Base-by-base conservation (phyloP, 768 basidiomycete genomes). In the Termitomyces eurrhizus region DNA sequence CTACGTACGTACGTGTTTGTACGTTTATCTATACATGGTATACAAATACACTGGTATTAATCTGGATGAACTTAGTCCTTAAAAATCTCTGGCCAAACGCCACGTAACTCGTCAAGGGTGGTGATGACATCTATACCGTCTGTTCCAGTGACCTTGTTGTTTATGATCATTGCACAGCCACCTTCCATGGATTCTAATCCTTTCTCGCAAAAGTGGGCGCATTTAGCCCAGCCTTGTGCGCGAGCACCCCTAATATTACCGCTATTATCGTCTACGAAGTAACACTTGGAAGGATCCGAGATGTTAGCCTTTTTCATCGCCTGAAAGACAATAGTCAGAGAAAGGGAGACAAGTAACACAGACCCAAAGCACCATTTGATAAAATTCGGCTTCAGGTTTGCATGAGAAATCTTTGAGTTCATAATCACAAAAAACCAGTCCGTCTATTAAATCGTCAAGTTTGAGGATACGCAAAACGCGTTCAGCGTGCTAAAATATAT, bases 381-480 rank as follows among this genome's bases (percentile, higher is more conserved):
- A 95, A 69, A 78, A 95, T 56, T 83, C 81, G 1, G 83, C 73
- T 64, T 94, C 90, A 4, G 93, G 93, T 67, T 95, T 95, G 76
- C 92, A 93, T 4, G 79, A 77, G 70, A 95, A 91, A 62, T 88
- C 69, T 18, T 82, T 77, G 42, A 82, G 65, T 26, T 76, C 71
- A 65, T 94, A 95, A 71, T 95, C 86, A 67, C 93, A 95, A 68
- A 77, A 95, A 11, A 92, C 84, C 16, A 95, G 69, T 33, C 84
- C 90, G 57, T 87, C 90, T 57, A 95, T 75, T 49, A 86, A 83
- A 68, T 93, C 90, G 24, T 83, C 82, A 11, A 95, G 71, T 52
- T 83, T 77, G 42, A 95, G 77, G 49, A 95, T 92, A 16, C 78
- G 77, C 58, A 95, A 79, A 2, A 95, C 93, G 24, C 93, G 83